These are phyloP conservation scores for Cryptococcus sp. DNA, from an alignment of 1,284 basidiomycete species.

Conservation along the genomic window DNA sequence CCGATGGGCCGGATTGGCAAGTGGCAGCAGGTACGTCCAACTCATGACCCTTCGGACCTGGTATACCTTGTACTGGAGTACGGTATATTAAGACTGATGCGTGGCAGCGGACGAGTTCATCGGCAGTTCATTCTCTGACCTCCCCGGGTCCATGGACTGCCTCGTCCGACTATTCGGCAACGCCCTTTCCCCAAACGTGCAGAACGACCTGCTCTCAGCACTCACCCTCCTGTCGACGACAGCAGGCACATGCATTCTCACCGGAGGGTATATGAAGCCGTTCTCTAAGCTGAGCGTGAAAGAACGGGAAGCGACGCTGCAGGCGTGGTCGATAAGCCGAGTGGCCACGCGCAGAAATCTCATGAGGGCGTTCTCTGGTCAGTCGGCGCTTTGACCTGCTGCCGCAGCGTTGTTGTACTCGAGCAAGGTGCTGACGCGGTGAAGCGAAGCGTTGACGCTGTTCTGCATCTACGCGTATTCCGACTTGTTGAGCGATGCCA, in stretches of 20 bases:
- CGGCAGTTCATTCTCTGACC: conserved; percentile 2
- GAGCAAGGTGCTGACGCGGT: not conserved
- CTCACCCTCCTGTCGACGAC: conserved; percentile 12
- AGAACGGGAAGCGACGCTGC: conserved; percentile 9
- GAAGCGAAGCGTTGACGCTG: not conserved
- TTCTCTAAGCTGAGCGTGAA: conserved; percentile 5
- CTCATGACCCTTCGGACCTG: not conserved
- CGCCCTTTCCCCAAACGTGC: conserved; percentile 4
- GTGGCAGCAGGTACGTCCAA: conserved; percentile 1
- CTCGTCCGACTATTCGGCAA: conserved; percentile 6
- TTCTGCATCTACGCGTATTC: conserved; percentile 4
- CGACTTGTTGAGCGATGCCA: conserved; percentile 3
- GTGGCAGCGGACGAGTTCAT: conserved; percentile 7
- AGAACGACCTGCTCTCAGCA: conserved; percentile 1
- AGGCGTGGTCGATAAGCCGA: conserved; percentile 9
- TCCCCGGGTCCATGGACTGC: conserved; percentile 4
- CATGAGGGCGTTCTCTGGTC: conserved; percentile 12
- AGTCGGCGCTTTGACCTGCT: not conserved
- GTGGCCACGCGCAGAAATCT: conserved; percentile 2
- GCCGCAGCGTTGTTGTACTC: not conserved
- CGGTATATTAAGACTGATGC: not conserved
- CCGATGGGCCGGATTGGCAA: conserved; percentile 12
- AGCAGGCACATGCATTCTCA: conserved; percentile 8
- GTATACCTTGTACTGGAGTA: not conserved
- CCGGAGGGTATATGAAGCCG: conserved; percentile 7